Evolutionary conservation across 768 basidiomycete genomes (phyloP), one percentile per base, ranked within the genome.

Genomic region (Hericium rajendrae): DNA sequence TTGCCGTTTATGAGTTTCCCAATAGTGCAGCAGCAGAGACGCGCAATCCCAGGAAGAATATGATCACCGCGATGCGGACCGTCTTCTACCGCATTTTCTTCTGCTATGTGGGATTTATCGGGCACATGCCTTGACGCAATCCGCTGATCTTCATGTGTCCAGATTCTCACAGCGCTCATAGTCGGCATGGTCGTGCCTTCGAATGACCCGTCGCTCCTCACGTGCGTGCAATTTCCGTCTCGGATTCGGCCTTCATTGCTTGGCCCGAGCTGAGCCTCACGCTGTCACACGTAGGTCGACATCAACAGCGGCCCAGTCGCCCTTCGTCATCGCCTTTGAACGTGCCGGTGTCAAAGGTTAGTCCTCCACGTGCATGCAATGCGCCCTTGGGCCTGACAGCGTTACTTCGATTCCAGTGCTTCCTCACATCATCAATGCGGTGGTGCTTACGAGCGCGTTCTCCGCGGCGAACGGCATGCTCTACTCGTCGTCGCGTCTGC

Each of bases 401-500:
- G 41, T 12, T 38, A 48, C 28, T 16, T 43, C 38, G 18, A 28
- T 24, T 39, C 20, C 38, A 62, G 61, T 56, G 39, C 51, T 62
- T 3, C 61, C 61, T 11, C 56, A 60, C 26, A 62, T 62, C 24
- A 56, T 62, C 39, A 62, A 62, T 37, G 61, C 61, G 4, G 54
- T 62, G 41, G 61, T 62, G 28, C 24, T 60, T 16, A 53, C 57
- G 8, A 60, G 59, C 48, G 61, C 51, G 11, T 57, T 62, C 51
- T 62, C 61, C 16, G 60, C 59, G n/a, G 61, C 53, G n/a, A 62
- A 62, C 20, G 51, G 61, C 18, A 62, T 58, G 61, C 48, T 62
- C 20, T 62, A 48, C 28, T 62, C 57, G 10, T 50, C 61, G 16
- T 62, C 61, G 4, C 57, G 61, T 26, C 52, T 62, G 15, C 48